These are phyloP conservation scores for Pestalotiopsis sp. DNA, from an alignment of 2,329 filamentous ascomycete genomes.

Conservation along the genomic window DNA sequence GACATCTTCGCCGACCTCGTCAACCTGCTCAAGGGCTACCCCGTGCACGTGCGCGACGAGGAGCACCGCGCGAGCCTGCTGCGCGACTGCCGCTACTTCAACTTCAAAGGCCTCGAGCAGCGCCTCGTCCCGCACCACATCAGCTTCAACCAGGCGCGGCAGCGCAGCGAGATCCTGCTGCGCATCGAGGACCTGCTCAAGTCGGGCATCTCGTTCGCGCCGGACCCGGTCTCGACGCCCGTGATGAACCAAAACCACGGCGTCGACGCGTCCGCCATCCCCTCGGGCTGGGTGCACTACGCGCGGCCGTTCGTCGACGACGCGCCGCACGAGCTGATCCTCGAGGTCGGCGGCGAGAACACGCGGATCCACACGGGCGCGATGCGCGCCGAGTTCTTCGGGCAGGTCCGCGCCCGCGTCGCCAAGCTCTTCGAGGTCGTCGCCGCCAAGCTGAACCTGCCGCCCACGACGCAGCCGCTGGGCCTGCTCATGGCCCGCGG, in stretches of 20 bases:
- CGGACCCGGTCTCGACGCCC: constrained; percentile 39
- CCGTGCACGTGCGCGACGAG: constrained; percentile 74
- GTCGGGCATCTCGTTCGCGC: constrained; percentile 72
- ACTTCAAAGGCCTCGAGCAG: constrained; percentile 90
- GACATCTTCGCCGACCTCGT: constrained; percentile 83
- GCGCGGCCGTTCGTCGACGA: constrained; percentile 86
- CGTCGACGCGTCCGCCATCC: constrained; percentile 30
- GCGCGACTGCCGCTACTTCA: constrained; percentile 88
- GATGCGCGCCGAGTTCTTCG: constrained; percentile 74
- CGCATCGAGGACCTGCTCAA: constrained; percentile 87
- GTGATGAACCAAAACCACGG: background rate
- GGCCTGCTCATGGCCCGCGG: constrained; percentile 69
- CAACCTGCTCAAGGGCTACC: constrained; percentile 82
- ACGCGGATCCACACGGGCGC: constrained; percentile 42
- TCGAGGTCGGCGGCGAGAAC: constrained; percentile 76
- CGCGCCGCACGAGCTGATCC: constrained; percentile 69
- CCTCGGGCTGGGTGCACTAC: constrained; percentile 70
- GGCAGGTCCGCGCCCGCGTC: constrained; percentile 70
- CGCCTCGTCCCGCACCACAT: constrained; percentile 78
- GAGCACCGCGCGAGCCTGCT: constrained; percentile 77
- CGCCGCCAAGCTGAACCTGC: constrained; percentile 76
- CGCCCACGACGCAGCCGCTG: constrained; percentile 60
- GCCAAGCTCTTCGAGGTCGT: constrained; percentile 78
- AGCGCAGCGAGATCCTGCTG: constrained; percentile 75
- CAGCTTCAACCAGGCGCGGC: constrained; percentile 71